These are phyloP conservation scores for Xylaria sp. DNA, from an alignment of 2,329 filamentous ascomycete species.

Conservation along the genomic window DNA sequence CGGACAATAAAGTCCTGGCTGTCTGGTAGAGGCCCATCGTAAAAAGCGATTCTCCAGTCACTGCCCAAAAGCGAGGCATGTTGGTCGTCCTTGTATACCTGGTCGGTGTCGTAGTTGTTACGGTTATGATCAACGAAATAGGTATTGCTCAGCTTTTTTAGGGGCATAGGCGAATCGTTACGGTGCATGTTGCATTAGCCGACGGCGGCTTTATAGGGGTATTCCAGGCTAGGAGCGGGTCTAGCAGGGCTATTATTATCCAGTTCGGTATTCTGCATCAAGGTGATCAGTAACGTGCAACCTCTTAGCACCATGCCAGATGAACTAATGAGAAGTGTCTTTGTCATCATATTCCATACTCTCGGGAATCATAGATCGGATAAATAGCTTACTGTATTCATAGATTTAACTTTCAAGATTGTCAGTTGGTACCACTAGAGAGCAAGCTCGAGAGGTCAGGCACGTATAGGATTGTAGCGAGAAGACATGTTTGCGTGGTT, in stretches of 20 bases:
- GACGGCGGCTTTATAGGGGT: background rate
- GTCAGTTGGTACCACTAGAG: no score
- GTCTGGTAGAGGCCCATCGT: background rate
- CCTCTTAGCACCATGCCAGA: background rate
- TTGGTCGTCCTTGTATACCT: background rate
- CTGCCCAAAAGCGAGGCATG: background rate
- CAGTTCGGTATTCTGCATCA: background rate
- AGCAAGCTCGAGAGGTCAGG: no score
- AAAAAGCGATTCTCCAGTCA: background rate
- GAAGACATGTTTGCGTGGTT: no score
- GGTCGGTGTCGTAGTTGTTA: background rate
- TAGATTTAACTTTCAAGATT: no score
- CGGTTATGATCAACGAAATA: background rate
- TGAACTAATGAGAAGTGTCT: background rate
- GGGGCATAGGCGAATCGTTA: background rate
- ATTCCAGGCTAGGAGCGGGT: background rate
- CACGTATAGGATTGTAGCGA: no score
- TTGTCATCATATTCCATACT: no score
- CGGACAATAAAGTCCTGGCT: background rate
- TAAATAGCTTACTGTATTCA: background rate
- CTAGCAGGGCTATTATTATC: background rate
- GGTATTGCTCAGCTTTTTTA: background rate
- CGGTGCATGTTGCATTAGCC: background rate
- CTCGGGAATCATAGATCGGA: no score
- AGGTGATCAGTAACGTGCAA: no score